Conservation (phyloP, 2,329 filamentous ascomycete species). For the Blumeriella jaapii region DNA sequence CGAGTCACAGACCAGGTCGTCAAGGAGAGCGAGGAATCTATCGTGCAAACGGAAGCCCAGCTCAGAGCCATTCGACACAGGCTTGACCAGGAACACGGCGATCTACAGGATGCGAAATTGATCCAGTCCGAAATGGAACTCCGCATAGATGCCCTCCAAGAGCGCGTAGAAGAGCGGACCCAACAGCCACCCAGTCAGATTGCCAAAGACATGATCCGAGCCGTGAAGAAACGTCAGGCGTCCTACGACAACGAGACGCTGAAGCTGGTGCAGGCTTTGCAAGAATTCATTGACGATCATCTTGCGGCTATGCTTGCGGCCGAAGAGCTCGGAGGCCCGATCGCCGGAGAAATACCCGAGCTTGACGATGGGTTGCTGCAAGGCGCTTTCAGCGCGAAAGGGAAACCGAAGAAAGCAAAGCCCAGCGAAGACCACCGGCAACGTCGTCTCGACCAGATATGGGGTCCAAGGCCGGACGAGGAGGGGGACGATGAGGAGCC, state of each 20-base stretch:
- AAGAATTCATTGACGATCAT: slow-evolving; percentile 57
- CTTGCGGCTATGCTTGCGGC: slow-evolving; percentile 69
- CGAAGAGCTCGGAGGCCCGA: slow-evolving; percentile 72
- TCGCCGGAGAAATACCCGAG: slow-evolving; percentile 64
- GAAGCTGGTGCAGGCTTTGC: slow-evolving; percentile 50
- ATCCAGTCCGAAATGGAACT: slow-evolving; percentile 41
- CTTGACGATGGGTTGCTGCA: slow-evolving; percentile 48
- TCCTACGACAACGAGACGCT: slow-evolving; percentile 49
- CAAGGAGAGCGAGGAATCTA: slow-evolving; percentile 49
- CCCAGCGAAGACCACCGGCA: slow-evolving; percentile 41
- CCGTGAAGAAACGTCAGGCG: slow-evolving; percentile 47
- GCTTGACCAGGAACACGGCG: slow-evolving; percentile 39
- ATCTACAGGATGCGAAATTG: slow-evolving; percentile 42
- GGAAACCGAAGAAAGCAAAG: slow-evolving; percentile 41
- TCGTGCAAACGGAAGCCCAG: slow-evolving; percentile 34
- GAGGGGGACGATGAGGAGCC: slow-evolving; percentile 34
- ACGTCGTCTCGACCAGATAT: slow-evolving; percentile 52
- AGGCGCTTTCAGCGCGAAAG: slow-evolving; percentile 48
- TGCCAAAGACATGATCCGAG: slow-evolving; percentile 48
- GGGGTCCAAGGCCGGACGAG: slow-evolving; percentile 30
- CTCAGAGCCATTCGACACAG: slow-evolving; percentile 34
- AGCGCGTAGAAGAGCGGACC: slow-evolving; percentile 43
- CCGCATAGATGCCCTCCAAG: slow-evolving; percentile 47
- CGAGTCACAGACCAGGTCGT: slow-evolving; percentile 55
- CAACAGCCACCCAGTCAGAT: slow-evolving; percentile 50